Evolutionary conservation across 1,284 basidiomycete genomes (phyloP), one percentile per base, ranked within the genome.

Genomic region (Sphagnurus paluster): DNA sequence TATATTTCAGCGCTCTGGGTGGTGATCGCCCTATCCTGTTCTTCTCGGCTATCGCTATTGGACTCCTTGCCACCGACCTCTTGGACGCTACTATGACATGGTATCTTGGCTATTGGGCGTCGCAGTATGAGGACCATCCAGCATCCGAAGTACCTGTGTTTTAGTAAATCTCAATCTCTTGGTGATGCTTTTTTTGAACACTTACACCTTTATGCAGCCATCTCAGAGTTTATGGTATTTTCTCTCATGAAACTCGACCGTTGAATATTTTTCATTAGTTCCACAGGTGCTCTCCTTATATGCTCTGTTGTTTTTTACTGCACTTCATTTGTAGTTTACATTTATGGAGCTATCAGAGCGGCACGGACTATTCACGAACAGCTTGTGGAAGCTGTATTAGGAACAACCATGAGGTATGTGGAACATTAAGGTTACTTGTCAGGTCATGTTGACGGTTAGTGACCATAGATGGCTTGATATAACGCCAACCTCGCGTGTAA

Each of bases 81-180:
- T 53, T 56, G 6, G 61, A 64, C 16, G 65, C 71, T 2, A 65
- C 70, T 34, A 73, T 79, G 57, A 77, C 72, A 1, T 82, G 76
- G 71, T 83, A 74, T 64, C 66, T 84, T 10, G 81, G 80, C 24
- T 71, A 75, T 45, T 85, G 81, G 79, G 75, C 79, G 5, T 64
- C 68, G 5, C 76, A 80, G 43, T 84, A 83, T 56, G 72, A 75
- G 17, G 53, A 55, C 0, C 65, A 68, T 48, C 49, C 58, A 19
- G 35, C 67, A 8, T 55, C 62, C 1, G 61, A 72, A 13, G 68
- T 77, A 8, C 58, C 62, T 8, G 69, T 71, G 9, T 49, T 65
- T 40, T 67, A 64, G 72, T 77, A 53, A 59, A 71, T 64, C 30
- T 7, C 39, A 24, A 3, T 14, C 17, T 33, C 30, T 25, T 39